Conservation (phyloP, 148 eudicot genomes). For the Tetragonia tetragonoides region DNA sequence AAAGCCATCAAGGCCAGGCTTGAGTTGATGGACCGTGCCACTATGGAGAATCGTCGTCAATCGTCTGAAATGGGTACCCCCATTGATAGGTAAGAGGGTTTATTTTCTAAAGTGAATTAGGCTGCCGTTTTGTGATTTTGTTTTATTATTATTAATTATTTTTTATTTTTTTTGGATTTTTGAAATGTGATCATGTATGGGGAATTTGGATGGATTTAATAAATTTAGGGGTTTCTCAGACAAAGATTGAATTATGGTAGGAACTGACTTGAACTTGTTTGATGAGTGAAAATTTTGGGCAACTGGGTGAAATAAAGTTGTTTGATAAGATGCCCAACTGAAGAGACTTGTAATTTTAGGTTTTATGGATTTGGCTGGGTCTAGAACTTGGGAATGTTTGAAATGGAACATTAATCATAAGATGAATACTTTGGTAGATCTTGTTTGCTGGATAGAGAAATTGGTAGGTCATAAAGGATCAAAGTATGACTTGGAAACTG, state of each 20-base stretch:
- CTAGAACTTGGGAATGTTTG: not conserved
- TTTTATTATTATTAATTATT: too few species aligned
- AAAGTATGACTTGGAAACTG: too few species aligned
- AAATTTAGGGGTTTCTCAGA: not conserved
- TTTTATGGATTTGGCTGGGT: not conserved
- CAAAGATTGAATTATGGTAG: not conserved
- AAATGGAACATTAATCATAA: not conserved
- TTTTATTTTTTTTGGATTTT: too few species aligned
- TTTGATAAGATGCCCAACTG: not conserved
- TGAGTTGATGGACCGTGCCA: constrained; percentile 73
- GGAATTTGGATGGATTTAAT: too few species aligned
- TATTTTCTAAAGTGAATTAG: not conserved
- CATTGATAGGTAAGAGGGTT: constrained; percentile 37
- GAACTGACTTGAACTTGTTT: not conserved
- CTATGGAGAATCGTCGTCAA: constrained; percentile 51
- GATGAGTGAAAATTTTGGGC: not conserved
- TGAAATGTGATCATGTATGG: not conserved
- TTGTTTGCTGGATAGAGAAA: too few species aligned
- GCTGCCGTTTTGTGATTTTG: too few species aligned
- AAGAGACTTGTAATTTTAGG: not conserved
- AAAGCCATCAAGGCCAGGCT: constrained; percentile 56
- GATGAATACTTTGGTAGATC: too few species aligned
- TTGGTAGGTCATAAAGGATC: not conserved
- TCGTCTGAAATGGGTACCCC: constrained; percentile 66
- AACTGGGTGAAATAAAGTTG: not conserved